Percentiles rank a stretch among this genome's conserved stretches.
phyloP scores from a whole-genome alignment of 176 grass and related monocot species.

The Musa acuminata region DNA sequence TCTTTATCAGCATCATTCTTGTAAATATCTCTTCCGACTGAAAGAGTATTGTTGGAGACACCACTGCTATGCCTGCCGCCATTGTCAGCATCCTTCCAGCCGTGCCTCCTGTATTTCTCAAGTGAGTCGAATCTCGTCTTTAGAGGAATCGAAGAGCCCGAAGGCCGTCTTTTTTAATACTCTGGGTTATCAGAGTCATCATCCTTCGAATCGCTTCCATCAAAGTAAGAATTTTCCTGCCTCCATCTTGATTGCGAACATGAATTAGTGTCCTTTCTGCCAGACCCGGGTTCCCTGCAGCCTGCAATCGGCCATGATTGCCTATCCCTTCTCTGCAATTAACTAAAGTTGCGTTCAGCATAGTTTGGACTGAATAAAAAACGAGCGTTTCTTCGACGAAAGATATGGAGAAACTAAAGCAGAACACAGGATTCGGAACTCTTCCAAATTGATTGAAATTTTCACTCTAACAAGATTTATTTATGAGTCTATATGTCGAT shows the following conservation, averaged over 20 bases:
- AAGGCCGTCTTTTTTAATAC: slow-evolving; percentile 32
- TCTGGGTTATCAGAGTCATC: slow-evolving; percentile 35
- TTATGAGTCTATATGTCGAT: too few species aligned
- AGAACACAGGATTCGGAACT: too few species aligned
- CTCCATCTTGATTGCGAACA: slow-evolving; percentile 37
- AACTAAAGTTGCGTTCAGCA: background rate
- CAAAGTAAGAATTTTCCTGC: slow-evolving; percentile 36
- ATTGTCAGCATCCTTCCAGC: slow-evolving; percentile 35
- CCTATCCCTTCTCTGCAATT: background rate
- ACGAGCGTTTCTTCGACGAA: background rate
- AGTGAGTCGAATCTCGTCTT: slow-evolving; percentile 72
- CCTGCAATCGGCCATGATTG: slow-evolving; percentile 49
- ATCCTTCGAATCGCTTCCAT: slow-evolving; percentile 49
- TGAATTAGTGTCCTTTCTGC: slow-evolving; percentile 22
- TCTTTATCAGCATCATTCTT: slow-evolving; percentile 90
- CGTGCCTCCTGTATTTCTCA: slow-evolving; percentile 23
- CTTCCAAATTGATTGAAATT: too few species aligned
- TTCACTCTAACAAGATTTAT: too few species aligned
- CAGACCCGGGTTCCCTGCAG: slow-evolving; percentile 47
- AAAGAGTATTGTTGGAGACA: slow-evolving; percentile 65
- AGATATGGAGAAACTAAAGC: background rate
- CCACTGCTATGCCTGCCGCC: slow-evolving; percentile 28
- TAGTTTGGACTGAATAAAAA: background rate
- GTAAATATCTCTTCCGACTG: slow-evolving; percentile 81
- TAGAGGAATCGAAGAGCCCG: slow-evolving; percentile 56